These are phyloP conservation scores for Didymella exigua DNA, from an alignment of 2,329 filamentous ascomycete genomes.

Conservation along the genomic window DNA sequence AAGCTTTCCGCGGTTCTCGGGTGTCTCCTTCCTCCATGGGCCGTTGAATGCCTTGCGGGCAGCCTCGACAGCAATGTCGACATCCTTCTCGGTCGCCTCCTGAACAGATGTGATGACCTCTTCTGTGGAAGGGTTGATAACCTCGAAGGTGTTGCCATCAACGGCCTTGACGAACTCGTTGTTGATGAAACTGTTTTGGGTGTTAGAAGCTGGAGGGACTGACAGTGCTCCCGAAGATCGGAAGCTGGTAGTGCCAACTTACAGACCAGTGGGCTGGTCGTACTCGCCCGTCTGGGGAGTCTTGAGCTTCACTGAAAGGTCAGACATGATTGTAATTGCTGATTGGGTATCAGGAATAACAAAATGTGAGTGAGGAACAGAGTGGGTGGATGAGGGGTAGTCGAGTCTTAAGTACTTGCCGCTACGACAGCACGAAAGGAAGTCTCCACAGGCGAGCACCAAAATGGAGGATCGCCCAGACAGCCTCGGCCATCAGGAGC, in stretches of 20 bases:
- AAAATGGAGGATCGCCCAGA: slow-evolving; percentile 21
- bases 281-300: slow-evolving; percentile 69
- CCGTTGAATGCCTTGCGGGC: slow-evolving; percentile 86
- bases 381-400: slow-evolving; percentile 28
- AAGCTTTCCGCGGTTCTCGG: slow-evolving; percentile 71
- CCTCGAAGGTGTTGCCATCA: slow-evolving; percentile 89
- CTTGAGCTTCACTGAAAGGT: slow-evolving; percentile 63
- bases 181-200: slow-evolving; percentile 76
- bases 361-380: slow-evolving; percentile 20
- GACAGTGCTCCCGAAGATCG: slow-evolving; percentile 9
- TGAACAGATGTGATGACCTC: slow-evolving; percentile 81
- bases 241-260: slow-evolving; percentile 39
- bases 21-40: slow-evolving; percentile 69
- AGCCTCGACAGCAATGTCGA: slow-evolving; percentile 77
- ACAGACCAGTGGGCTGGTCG: slow-evolving; percentile 61
- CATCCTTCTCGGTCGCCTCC: slow-evolving; percentile 88
- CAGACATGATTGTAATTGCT: slow-evolving; percentile 49
- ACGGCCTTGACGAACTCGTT: slow-evolving; percentile 85
- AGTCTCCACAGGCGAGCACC: slow-evolving; percentile 25
- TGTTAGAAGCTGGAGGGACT: slow-evolving; percentile 12
- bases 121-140: slow-evolving; percentile 86
- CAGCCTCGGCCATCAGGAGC: slow-evolving; percentile 45
- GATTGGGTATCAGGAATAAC: slow-evolving; percentile 36
- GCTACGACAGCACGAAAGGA: slow-evolving; percentile 33
- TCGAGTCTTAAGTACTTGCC: slow-evolving; percentile 40